Evolutionary conservation across 345 rosid species (phyloP).

Genomic region (Salix arbutifolia): DNA sequence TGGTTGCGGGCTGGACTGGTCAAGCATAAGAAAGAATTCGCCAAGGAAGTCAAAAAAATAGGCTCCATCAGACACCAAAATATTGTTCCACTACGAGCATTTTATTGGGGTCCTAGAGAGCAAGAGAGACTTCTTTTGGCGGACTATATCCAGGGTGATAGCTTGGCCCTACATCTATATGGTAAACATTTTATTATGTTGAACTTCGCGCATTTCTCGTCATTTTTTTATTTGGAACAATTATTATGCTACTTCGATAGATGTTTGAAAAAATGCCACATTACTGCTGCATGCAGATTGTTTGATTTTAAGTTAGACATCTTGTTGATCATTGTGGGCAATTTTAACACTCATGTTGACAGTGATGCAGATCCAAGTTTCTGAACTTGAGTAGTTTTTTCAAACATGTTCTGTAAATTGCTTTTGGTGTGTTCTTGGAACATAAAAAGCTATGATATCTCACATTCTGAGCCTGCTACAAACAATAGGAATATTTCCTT

Average conservation of each 20-base stretch:
- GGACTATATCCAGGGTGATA: slow-evolving; percentile 79
- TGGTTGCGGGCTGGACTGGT: slow-evolving; percentile 95
- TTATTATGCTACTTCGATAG: neutral
- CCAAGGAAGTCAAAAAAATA: slow-evolving; percentile 77
- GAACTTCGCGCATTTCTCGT: neutral
- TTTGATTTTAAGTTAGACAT: slow-evolving; percentile 2
- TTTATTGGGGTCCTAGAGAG: slow-evolving; percentile 95
- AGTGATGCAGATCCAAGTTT: neutral
- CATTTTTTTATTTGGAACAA: neutral
- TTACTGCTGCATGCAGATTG: neutral
- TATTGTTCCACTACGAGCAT: slow-evolving; percentile 77
- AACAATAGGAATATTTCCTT: neutral
- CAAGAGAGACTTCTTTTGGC: slow-evolving; percentile 90
- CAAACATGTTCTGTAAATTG: neutral
- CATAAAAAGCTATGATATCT: neutral
- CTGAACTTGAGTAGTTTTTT: neutral
- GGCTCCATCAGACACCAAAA: slow-evolving; percentile 69
- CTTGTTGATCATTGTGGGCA: neutral
- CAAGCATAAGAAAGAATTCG: slow-evolving; percentile 84
- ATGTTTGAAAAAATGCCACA: neutral
- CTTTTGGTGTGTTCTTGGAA: neutral
- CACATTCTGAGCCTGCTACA: neutral
- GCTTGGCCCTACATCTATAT: slow-evolving; percentile 85
- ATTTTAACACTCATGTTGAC: slow-evolving; percentile 2
- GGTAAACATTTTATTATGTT: slow-evolving; percentile 45